A percentile compares a stretch with the other conserved stretches of the same genome.
These are phyloP conservation scores for Xylaria curta DNA, from an alignment of 495 filamentous ascomycete genomes.

Conservation along the genomic window DNA sequence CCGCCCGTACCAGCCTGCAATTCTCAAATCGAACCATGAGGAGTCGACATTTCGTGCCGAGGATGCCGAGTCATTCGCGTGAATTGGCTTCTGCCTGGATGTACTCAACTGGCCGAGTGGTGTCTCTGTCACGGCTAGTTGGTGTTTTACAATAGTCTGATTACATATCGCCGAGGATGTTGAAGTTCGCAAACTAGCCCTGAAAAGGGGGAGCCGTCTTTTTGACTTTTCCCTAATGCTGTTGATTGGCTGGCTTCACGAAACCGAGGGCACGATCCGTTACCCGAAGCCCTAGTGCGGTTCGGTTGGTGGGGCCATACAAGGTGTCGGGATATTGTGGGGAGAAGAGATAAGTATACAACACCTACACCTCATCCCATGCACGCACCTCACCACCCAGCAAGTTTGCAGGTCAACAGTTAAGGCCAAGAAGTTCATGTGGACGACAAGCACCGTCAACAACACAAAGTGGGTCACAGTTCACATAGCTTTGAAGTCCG, in stretches of 20 bases:
- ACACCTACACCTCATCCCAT: neutral
- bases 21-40: neutral
- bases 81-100: neutral
- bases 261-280: slow-evolving; percentile 17
- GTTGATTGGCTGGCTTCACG: slow-evolving; percentile 12
- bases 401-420: neutral
- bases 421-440: neutral
- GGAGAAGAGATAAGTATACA: neutral
- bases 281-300: neutral
- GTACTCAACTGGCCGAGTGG: neutral
- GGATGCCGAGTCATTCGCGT: neutral
- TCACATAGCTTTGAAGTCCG: neutral
- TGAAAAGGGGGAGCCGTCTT: slow-evolving; percentile 1
- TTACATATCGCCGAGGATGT: neutral
- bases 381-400: neutral
- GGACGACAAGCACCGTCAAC: neutral
- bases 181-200: slow-evolving; percentile 14
- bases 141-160: neutral
- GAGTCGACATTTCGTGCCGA: slow-evolving; percentile 3
- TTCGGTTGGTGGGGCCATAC: neutral
- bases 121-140: neutral
- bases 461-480: neutral
- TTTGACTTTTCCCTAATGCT: neutral
- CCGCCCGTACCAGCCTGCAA: neutral
- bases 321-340: neutral